Percentiles rank a stretch among this genome's conserved stretches.
Conservation (phyloP, 495 filamentous ascomycete species). For the Annulohypoxylon stygium region DNA sequence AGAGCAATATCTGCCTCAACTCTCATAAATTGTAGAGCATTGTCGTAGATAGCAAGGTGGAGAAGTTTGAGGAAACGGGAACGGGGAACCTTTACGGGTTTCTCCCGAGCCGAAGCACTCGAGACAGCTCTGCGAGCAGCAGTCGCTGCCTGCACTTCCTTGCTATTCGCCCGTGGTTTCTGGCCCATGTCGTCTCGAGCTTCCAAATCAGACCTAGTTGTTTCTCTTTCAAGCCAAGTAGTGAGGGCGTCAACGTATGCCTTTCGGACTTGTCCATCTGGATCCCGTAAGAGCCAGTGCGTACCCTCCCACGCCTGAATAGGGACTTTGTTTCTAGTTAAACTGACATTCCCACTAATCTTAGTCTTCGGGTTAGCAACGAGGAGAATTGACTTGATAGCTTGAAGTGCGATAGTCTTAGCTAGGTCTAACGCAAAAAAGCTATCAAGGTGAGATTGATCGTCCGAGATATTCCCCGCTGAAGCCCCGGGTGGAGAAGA, state of each 20-base stretch:
- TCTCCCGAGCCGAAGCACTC: constrained; percentile 72
- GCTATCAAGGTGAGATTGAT: constrained; percentile 62
- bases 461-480: constrained; percentile 51
- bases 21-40: constrained; percentile 76
- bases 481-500: constrained; percentile 45
- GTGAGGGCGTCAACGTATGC: constrained; percentile 86
- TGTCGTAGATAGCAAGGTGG: constrained; percentile 88
- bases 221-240: constrained; percentile 85
- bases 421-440: constrained; percentile 82
- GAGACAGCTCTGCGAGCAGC: constrained; percentile 75
- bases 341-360: constrained; percentile 69
- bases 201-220: constrained; percentile 73
- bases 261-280: constrained; percentile 78
- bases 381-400: constrained; percentile 81
- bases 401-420: constrained; percentile 80
- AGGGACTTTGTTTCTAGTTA: constrained; percentile 78
- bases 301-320: constrained; percentile 91
- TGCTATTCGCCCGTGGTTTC: constrained; percentile 55
- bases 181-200: constrained; percentile 66
- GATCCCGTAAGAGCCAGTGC: constrained; percentile 86
- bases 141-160: constrained; percentile 47
- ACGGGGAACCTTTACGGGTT: constrained; percentile 64
- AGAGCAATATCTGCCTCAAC: constrained; percentile 79
- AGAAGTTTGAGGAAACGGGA: constrained; percentile 85
- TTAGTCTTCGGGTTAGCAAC: constrained; percentile 78